These are phyloP conservation scores for Thalassiosira exigua DNA, from an alignment of 352 stramenopile genomes.

Conservation along the genomic window DNA sequence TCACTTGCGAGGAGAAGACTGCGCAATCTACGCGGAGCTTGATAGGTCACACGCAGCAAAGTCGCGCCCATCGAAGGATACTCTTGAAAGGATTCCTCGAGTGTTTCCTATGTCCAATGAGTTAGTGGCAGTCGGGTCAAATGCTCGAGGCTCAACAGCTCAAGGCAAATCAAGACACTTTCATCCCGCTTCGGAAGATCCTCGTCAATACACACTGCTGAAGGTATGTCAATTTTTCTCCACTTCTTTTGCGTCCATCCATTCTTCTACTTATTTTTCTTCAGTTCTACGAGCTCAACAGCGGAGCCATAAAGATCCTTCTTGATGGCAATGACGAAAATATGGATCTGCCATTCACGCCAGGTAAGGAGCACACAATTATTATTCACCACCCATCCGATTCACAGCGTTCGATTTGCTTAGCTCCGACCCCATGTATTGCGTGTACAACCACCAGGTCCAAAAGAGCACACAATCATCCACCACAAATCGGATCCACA, in stretches of 20 bases:
- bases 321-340: conserved; percentile 52
- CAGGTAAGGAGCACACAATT: conserved; percentile 31
- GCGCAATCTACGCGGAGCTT: conserved; percentile 42
- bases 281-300: conserved; percentile 69
- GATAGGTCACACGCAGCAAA: conserved; percentile 19
- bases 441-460: no score
- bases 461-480: conserved; percentile 40
- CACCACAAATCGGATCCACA: conserved; percentile 18
- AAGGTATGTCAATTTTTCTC: conserved; percentile 46
- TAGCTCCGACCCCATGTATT: no score
- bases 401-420: conserved; percentile 42
- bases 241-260: no score
- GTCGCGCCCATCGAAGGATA: neutral
- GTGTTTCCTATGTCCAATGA: conserved; percentile 59
- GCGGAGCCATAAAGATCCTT: conserved; percentile 44
- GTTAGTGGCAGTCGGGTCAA: conserved; percentile 9
- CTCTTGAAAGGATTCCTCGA: conserved; percentile 31
- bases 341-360: conserved; percentile 60
- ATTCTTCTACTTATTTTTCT: conserved; percentile 45
- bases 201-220: conserved; percentile 53
- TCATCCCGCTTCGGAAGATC: conserved; percentile 58
- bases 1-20: conserved; percentile 31
- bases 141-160: neutral
- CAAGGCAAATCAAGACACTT: conserved; percentile 47
- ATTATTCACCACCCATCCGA: conserved; percentile 20